phyloP scores from a whole-genome alignment of 2,329 filamentous ascomycete species.

The Clonostachys byssicola region DNA sequence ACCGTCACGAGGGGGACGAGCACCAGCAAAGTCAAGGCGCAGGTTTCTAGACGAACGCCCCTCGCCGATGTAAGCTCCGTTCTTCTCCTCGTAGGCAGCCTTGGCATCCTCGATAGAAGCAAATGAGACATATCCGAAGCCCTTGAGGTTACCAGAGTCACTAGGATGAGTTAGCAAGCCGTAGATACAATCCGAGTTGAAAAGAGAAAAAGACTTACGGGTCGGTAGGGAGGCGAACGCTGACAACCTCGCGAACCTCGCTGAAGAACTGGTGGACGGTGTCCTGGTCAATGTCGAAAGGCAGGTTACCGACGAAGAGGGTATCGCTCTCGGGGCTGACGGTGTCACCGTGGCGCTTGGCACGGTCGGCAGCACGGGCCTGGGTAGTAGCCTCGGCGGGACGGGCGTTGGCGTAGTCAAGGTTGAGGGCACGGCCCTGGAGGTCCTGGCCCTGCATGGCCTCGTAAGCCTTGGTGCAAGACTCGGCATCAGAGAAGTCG shows the following conservation, averaged over 20 bases:
- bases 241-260: slow-evolving; percentile 66
- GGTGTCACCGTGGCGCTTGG: slow-evolving; percentile 71
- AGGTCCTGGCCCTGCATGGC: slow-evolving; percentile 72
- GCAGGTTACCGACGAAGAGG: slow-evolving; percentile 87
- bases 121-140: slow-evolving; percentile 90
- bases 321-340: slow-evolving; percentile 79
- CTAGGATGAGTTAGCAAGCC: slow-evolving; percentile 23
- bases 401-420: slow-evolving; percentile 72
- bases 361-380: slow-evolving; percentile 59
- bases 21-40: slow-evolving; percentile 77
- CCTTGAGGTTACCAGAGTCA: slow-evolving; percentile 81
- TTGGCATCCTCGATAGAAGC: slow-evolving; percentile 78
- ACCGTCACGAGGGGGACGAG: slow-evolving; percentile 58
- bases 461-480: slow-evolving; percentile 68
- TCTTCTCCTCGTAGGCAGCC: slow-evolving; percentile 64
- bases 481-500: slow-evolving; percentile 68
- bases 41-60: slow-evolving; percentile 70
- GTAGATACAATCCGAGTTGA: slow-evolving; percentile 16
- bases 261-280: slow-evolving; percentile 70
- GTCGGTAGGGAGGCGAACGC: slow-evolving; percentile 85
- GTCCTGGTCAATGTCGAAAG: slow-evolving; percentile 79
- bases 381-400: slow-evolving; percentile 47
- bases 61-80: slow-evolving; percentile 58
- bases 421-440: slow-evolving; percentile 70
- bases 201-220: slow-evolving; percentile 42